Evolutionary conservation across 768 basidiomycete species (phyloP).

Genomic region (Pleurotus ostreatus): DNA sequence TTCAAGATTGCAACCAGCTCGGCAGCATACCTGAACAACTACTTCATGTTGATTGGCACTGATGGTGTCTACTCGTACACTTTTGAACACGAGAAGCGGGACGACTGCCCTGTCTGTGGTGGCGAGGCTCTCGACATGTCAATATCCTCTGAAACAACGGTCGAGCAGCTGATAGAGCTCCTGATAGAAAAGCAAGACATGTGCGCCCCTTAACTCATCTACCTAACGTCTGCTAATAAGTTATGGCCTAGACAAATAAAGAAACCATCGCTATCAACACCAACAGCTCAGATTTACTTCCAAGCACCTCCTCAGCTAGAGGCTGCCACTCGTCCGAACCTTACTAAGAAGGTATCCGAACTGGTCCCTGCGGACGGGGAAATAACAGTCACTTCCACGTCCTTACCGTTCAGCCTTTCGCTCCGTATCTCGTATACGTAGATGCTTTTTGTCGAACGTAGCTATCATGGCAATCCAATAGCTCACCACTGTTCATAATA

Average conservation of each 20-base stretch:
- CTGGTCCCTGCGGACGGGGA: slow-evolving; percentile 74
- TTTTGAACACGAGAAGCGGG: slow-evolving; percentile 89
- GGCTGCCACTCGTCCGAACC: slow-evolving; percentile 83
- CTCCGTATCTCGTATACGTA: slow-evolving; percentile 55
- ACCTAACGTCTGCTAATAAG: background rate
- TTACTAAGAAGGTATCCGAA: slow-evolving; percentile 82
- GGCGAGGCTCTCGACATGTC: slow-evolving; percentile 78
- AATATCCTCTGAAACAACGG: slow-evolving; percentile 67
- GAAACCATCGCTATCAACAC: slow-evolving; percentile 85
- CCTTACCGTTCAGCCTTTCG: slow-evolving; percentile 82
- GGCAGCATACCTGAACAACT: slow-evolving; percentile 93
- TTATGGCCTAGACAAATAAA: slow-evolving; percentile 81
- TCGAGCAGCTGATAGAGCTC: slow-evolving; percentile 86
- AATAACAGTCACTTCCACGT: slow-evolving; percentile 83
- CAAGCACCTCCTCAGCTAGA: slow-evolving; percentile 93
- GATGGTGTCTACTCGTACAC: slow-evolving; percentile 97
- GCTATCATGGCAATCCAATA: background rate
- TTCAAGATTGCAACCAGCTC: slow-evolving; percentile 98
- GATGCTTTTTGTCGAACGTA: background rate
- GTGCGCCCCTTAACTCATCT: slow-evolving; percentile 41
- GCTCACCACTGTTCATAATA: no score
- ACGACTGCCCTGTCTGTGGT: slow-evolving; percentile 96
- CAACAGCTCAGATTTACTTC: slow-evolving; percentile 79
- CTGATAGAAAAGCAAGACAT: slow-evolving; percentile 86
- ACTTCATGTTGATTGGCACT: slow-evolving; percentile 97